These are phyloP conservation scores for Emergomyces orientalis DNA, from an alignment of 2,329 filamentous ascomycete genomes.

Conservation along the genomic window DNA sequence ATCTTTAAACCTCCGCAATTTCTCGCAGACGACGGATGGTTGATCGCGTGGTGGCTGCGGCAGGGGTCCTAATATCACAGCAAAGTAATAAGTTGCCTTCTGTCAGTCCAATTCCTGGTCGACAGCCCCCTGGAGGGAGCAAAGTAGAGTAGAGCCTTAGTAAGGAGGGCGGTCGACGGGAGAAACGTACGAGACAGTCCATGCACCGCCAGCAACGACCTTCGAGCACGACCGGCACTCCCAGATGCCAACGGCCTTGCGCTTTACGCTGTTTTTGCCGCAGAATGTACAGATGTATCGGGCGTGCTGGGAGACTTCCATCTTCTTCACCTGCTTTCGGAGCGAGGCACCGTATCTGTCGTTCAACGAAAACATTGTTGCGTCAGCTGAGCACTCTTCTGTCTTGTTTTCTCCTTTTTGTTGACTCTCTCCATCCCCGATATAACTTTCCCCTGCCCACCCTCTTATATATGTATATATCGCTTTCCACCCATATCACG, in stretches of 20 bases:
- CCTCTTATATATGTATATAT: conserved; percentile 10
- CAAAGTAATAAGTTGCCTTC: background rate
- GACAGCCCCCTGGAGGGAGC: background rate
- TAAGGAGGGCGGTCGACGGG: conserved; percentile 3
- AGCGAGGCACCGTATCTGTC: conserved; percentile 94
- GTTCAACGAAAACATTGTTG: conserved; percentile 12
- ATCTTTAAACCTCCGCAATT: conserved; percentile 80
- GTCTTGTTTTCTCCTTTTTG: background rate
- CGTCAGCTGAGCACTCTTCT: conserved; percentile 21
- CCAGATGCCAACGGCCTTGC: conserved; percentile 90
- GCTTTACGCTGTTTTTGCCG: conserved; percentile 91
- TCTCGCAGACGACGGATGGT: conserved; percentile 95
- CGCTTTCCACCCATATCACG: conserved; percentile 12
- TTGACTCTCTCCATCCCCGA: background rate
- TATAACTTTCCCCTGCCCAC: conserved; percentile 6
- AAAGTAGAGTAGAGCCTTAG: conserved; percentile 5
- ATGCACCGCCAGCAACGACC: conserved; percentile 86
- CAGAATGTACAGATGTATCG: conserved; percentile 97
- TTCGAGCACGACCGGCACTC: conserved; percentile 93
- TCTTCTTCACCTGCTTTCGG: conserved; percentile 99
- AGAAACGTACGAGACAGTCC: conserved; percentile 82
- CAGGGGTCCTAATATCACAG: conserved; percentile 59
- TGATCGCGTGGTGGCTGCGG: conserved; percentile 87
- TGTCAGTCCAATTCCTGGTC: conserved; percentile 19
- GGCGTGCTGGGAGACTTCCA: conserved; percentile 98